Conservation (phyloP, 2,329 filamentous ascomycete genomes). For the Colletotrichum somersetense region DNA sequence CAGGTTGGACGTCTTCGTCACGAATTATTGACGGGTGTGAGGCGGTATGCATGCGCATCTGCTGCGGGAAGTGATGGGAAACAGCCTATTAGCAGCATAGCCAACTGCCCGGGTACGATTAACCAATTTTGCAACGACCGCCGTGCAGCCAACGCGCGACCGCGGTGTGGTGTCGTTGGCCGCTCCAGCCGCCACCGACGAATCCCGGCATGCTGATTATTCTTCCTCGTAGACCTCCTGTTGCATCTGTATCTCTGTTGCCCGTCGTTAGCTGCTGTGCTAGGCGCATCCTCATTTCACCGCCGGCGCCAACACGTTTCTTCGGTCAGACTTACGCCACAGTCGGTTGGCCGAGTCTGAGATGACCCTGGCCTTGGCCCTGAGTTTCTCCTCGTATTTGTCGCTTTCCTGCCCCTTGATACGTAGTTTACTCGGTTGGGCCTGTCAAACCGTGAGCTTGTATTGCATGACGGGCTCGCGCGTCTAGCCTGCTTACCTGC, state of each 20-base stretch:
- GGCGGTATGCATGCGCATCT: slow-evolving; percentile 39
- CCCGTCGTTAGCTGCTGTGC: slow-evolving; percentile 39
- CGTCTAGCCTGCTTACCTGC: slow-evolving; percentile 62
- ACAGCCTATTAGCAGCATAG: slow-evolving; percentile 38
- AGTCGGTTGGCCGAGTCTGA: slow-evolving; percentile 76
- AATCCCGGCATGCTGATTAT: slow-evolving; percentile 8
- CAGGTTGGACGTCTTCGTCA: slow-evolving; percentile 37
- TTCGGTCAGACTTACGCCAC: slow-evolving; percentile 67
- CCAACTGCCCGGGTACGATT: slow-evolving; percentile 41
- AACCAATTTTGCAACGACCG: slow-evolving; percentile 24
- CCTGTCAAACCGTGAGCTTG: slow-evolving; percentile 55
- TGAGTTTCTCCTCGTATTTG: slow-evolving; percentile 73
- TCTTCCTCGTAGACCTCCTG: slow-evolving; percentile 62
- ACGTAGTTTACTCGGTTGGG: slow-evolving; percentile 74
- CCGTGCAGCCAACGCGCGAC: slow-evolving; percentile 18
- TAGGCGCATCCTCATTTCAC: slow-evolving; percentile 12
- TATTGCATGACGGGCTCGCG: slow-evolving; percentile 12
- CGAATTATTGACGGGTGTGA: slow-evolving; percentile 41
- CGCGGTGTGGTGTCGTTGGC: slow-evolving; percentile 18
- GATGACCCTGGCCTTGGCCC: slow-evolving; percentile 76
- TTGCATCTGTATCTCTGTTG: slow-evolving; percentile 63
- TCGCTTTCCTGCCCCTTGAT: slow-evolving; percentile 68
- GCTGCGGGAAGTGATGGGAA: slow-evolving; percentile 35
- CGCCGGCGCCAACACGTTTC: slow-evolving; percentile 3
- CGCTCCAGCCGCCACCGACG: slow-evolving; percentile 21